Evolutionary conservation across 1,284 basidiomycete species (phyloP).

Genomic region (Pseudozyma pruni): DNA sequence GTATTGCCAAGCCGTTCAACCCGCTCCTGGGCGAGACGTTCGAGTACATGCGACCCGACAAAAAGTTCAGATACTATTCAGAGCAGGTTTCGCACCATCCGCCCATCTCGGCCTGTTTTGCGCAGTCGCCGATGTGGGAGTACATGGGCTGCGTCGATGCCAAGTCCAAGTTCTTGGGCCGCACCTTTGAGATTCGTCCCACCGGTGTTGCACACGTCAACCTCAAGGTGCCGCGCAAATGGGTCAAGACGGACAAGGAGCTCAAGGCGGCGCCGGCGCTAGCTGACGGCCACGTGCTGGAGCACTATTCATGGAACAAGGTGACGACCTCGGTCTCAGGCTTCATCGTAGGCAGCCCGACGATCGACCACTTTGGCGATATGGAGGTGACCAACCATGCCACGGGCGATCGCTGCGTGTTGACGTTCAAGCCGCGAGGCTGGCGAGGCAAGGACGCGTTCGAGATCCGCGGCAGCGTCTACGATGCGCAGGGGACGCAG

Average conservation of each 20-base stretch:
- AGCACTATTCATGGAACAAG: conserved; percentile 92
- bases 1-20: conserved; percentile 67
- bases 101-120: conserved; percentile 90
- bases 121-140: conserved; percentile 86
- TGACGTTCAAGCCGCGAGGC: conserved; percentile 95
- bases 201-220: conserved; percentile 93
- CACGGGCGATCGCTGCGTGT: conserved; percentile 85
- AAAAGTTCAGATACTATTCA: conserved; percentile 85
- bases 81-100: conserved; percentile 98
- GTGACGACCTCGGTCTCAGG: conserved; percentile 74
- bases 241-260: conserved; percentile 45
- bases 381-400: conserved; percentile 92
- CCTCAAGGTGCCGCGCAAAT: conserved; percentile 73
- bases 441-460: conserved; percentile 92
- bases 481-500: conserved; percentile 76
- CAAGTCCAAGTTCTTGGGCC: conserved; percentile 72
- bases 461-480: conserved; percentile 88
- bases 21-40: conserved; percentile 82
- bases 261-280: conserved; percentile 29
- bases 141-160: conserved; percentile 78
- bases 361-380: conserved; percentile 95
- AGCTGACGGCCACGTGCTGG: conserved; percentile 67
- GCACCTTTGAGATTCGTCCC: conserved; percentile 94
- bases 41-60: conserved; percentile 86
- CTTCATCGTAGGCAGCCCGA: conserved; percentile 90